phyloP scores from a whole-genome alignment of 495 filamentous ascomycete genomes.

The Articulospora tetracladia region DNA sequence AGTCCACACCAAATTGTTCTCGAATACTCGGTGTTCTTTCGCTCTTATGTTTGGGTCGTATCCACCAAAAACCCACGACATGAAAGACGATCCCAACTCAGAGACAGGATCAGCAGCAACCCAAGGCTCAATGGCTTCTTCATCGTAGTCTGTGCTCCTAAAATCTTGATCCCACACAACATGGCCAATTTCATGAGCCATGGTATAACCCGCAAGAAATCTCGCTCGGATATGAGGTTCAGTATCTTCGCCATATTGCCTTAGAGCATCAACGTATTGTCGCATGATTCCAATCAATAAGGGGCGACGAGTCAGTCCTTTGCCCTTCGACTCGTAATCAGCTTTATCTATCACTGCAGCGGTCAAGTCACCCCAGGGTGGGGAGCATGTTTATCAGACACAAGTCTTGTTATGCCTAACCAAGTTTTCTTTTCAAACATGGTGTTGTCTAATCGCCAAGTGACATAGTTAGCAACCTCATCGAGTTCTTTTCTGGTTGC shows the following conservation, averaged over 20 bases:
- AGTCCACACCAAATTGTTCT: not conserved
- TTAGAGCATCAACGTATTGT: conserved; percentile 17
- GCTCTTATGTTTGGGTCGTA: not conserved
- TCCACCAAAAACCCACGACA: conserved; percentile 12
- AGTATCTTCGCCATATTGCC: not conserved
- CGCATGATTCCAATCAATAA: conserved; percentile 9
- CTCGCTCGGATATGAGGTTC: conserved; percentile 8
- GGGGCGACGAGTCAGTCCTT: not conserved
- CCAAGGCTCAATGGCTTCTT: not conserved
- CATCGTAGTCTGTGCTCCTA: not conserved
- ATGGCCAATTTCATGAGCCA: conserved; percentile 1
- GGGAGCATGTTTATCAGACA: not conserved
- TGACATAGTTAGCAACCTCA: conserved; percentile 6
- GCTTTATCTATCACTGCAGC: not conserved
- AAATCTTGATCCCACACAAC: not conserved
- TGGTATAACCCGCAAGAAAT: conserved; percentile 14
- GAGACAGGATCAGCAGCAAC: not conserved
- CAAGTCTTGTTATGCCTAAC: conserved; percentile 12
- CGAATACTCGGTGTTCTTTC: not conserved
- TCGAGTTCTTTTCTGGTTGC: conserved; percentile 6
- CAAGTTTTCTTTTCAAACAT: conserved; percentile 1
- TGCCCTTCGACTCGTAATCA: not conserved
- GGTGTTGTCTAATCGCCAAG: conserved; percentile 12
- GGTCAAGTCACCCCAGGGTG: not conserved
- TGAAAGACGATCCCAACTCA: conserved; percentile 4